Evolutionary conservation across 352 stramenopile genomes (phyloP).

Genomic region (Globisporangium nunn): DNA sequence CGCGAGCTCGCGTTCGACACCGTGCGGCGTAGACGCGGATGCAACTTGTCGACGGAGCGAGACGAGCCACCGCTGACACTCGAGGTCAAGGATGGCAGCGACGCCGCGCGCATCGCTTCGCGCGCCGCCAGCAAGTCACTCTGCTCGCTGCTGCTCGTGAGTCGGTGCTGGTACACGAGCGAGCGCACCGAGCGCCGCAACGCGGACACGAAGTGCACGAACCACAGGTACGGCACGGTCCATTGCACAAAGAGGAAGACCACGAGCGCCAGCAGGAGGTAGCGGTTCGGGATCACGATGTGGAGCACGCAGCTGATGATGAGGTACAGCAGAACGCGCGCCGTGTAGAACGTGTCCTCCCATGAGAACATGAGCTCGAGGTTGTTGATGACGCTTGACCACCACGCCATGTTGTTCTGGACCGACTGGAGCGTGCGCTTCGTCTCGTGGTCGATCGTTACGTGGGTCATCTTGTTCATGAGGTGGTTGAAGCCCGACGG

Average conservation of each 20-base stretch:
- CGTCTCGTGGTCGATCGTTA: constrained; percentile 79
- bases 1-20: constrained; percentile 54
- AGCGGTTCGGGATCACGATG: constrained; percentile 83
- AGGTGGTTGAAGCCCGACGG: constrained; percentile 79
- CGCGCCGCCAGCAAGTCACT: constrained; percentile 36
- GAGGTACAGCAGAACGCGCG: constrained; percentile 70
- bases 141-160: constrained; percentile 52
- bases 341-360: constrained; percentile 84
- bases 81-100: background rate
- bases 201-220: constrained; percentile 59
- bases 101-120: constrained; percentile 26
- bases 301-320: constrained; percentile 83
- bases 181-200: constrained; percentile 61
- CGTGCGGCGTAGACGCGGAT: constrained; percentile 31
- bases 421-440: constrained; percentile 79
- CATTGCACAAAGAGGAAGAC: constrained; percentile 77
- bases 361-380: constrained; percentile 86
- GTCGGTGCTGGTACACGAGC: constrained; percentile 69
- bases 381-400: constrained; percentile 74
- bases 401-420: constrained; percentile 88
- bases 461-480: constrained; percentile 88
- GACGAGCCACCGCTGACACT: constrained; percentile 5
- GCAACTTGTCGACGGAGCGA: constrained; percentile 31
- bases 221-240: constrained; percentile 73
- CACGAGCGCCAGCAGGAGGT: constrained; percentile 63